Base-by-base conservation (phyloP, 139 green algal genomes). In the Edaphochlamys debaryana region DNA sequence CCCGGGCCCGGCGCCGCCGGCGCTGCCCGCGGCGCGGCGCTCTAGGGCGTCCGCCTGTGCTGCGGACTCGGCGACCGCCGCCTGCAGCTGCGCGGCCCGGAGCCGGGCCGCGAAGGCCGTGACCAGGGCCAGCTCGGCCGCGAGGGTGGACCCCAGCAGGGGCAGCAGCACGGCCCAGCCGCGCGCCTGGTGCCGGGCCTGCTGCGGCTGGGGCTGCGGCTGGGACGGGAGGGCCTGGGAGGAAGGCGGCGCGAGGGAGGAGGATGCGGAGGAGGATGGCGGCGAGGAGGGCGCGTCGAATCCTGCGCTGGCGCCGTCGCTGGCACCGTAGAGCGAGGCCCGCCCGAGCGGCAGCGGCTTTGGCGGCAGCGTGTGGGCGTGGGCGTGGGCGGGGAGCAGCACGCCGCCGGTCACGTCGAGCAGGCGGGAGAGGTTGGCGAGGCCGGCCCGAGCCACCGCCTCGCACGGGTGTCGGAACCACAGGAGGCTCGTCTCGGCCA, bases 381-480 rank as follows among this genome's bases (percentile, higher is more conserved):
- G 20, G 20, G 50, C 23, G 50, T 19, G 50, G 6, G 20, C 50
- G 50, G 32, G 52, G 29, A 60, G 54, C 58, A 71, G 58, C 17
- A 71, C 41, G 64, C 63, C 77, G 23, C 42, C 64, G 23, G 45
- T 40, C 4, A 29, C 77, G 20, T 67, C 64, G 30, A 83, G 63
- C 63, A 83, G 77, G 22, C 63, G 63, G 45, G n/a, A 34, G 11
- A 83, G 45, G 48, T 64, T 58, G 42, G 3, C 34, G 7, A 83
- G n/a, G 2, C 77, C 77, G 25, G 52, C 77, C 0, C 77, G 64
- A n/a, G 77, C 42, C 64, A 83, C 63, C 32, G 63, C 13, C 66
- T 83, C 77, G 0, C 40, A 25, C 20, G 63, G 22, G 66, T 86
- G 64, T 30, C 70, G 48, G 71, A 89, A 72, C 85, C 85, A 89